Evolutionary conservation across 2,329 filamentous ascomycete genomes (phyloP), one percentile per base, ranked within the genome.

Genomic region (Orbilia brochopaga): DNA sequence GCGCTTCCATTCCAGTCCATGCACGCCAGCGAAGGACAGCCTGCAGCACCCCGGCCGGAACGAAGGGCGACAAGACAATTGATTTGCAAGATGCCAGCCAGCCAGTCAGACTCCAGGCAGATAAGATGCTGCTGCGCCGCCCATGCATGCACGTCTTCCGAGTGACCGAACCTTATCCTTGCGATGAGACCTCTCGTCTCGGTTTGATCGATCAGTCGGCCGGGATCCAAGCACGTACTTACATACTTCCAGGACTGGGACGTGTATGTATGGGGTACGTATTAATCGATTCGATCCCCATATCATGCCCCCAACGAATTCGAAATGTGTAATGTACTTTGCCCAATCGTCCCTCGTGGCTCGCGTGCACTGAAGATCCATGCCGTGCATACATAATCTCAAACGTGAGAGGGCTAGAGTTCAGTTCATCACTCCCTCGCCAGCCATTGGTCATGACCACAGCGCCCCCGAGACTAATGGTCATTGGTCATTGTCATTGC

Each of bases 341-440:
- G 24, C 27, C 1, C 27, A 61, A 8, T 32, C 19, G 11, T 37
- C 35, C 44, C 5, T 30, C 37, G 40, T 30, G 42, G 37, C 50
- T 58, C 65, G 37, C 52, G 60, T 70, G 65, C 53, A 58, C 50
- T 50, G 65, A 27, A 53, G 48, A 70, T 70, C 66, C 66, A 57
- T 70, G 66, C 66, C 42, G 48, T 50, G 46, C 54, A 23, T 63
- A 57, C 66, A 56, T 53, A 70, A 59, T 60, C 66, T 70, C 66
- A 70, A 69, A 64, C 59, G 55, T 56, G 32, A 46, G 46, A 55
- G 30, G 37, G 19, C 57, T 54, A 40, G 30, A 24, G 59, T 64
- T 70, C 65, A 27, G 15, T 48, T 59, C 21, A 44, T 32, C 54
- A 30, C 27, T 32, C 27, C 27, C 27, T 32, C 27, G 27, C 8